Conservation (phyloP, 1,284 basidiomycete genomes). For the Trametes versicolor region DNA sequence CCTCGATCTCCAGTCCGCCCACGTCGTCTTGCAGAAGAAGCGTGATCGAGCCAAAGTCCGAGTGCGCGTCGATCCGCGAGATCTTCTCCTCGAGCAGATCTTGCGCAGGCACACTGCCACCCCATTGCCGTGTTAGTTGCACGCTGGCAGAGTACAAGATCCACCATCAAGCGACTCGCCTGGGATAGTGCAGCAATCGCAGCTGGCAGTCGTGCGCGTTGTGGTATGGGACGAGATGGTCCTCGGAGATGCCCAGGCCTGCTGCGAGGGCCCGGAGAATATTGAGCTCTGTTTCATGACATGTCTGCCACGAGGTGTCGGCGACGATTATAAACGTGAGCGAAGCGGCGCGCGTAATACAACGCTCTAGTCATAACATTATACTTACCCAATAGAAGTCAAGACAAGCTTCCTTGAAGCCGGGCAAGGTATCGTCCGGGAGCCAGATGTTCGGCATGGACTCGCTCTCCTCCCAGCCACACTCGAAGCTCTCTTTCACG, state of each 20-base stretch:
- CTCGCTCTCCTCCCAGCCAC: conserved; percentile 57
- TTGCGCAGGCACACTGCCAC: conserved; percentile 47
- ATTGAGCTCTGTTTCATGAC: conserved; percentile 54
- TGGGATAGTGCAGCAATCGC: conserved; percentile 66
- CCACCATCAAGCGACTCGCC: conserved; percentile 44
- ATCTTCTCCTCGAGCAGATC: conserved; percentile 52
- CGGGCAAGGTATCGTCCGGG: conserved; percentile 61
- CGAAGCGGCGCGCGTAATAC: background rate
- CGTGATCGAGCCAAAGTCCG: conserved; percentile 68
- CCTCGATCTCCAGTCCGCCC: conserved; percentile 70
- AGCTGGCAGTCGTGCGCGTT: conserved; percentile 63
- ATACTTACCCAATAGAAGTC: conserved; percentile 61
- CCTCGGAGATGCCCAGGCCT: conserved; percentile 56
- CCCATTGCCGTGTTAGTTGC: background rate
- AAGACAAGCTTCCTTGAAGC: conserved; percentile 60
- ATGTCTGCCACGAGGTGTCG: conserved; percentile 45
- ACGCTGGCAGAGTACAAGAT: too few species aligned
- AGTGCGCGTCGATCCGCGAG: conserved; percentile 63
- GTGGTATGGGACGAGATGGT: conserved; percentile 58
- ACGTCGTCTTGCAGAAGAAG: conserved; percentile 66
- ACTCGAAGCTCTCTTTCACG: conserved; percentile 67
- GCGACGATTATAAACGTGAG: background rate
- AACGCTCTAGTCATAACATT: too few species aligned
- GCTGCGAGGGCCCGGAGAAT: conserved; percentile 62
- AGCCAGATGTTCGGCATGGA: conserved; percentile 68